These are phyloP conservation scores for Naematelia encephala DNA, from an alignment of 768 basidiomycete genomes.

Conservation along the genomic window DNA sequence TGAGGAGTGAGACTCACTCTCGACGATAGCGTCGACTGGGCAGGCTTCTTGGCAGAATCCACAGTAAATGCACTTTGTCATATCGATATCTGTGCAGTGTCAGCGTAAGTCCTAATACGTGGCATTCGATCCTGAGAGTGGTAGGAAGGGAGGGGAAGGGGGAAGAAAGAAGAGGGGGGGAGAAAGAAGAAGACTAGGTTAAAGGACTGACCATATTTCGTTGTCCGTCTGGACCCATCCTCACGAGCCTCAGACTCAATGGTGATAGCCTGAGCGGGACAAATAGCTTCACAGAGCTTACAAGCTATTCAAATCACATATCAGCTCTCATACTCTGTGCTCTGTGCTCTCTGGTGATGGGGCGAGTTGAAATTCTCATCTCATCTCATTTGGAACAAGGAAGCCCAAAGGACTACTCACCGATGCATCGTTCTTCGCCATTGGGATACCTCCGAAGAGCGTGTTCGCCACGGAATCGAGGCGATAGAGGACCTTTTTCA, in stretches of 20 bases:
- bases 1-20: slow-evolving; percentile 63
- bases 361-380: background rate
- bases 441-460: slow-evolving; percentile 93
- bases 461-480: slow-evolving; percentile 97
- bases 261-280: slow-evolving; percentile 98
- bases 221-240: slow-evolving; percentile 94
- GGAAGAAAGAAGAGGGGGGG: background rate
- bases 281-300: slow-evolving; percentile 98
- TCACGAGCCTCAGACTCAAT: slow-evolving; percentile 95
- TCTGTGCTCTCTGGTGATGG: background rate
- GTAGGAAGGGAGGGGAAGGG: background rate
- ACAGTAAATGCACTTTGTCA: slow-evolving; percentile 99
- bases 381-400: background rate
- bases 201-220: slow-evolving; percentile 78
- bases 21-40: slow-evolving; percentile 98
- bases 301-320: no score
- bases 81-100: slow-evolving; percentile 75
- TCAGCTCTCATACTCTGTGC: background rate
- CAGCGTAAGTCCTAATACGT: slow-evolving; percentile 8
- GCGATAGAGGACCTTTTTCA: slow-evolving; percentile 95
- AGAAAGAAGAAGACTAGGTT: background rate
- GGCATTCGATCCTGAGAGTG: background rate
- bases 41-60: slow-evolving; percentile 99
- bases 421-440: slow-evolving; percentile 98
- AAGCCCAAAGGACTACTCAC: slow-evolving; percentile 56